Evolutionary conservation across 805 yeast species (phyloP).

Genomic region (Maudiozyma pseudohumilis): DNA sequence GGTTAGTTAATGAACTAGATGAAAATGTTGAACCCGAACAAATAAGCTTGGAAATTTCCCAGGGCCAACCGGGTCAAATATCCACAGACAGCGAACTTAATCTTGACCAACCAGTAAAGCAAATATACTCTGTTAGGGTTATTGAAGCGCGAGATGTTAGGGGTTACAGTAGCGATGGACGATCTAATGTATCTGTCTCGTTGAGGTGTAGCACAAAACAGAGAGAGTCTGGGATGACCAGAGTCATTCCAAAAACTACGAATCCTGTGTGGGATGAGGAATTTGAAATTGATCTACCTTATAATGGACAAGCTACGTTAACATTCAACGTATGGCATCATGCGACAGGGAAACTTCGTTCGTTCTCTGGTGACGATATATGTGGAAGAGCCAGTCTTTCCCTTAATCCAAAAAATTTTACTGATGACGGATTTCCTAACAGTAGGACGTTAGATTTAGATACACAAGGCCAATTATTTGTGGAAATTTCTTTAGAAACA

Average conservation of each 20-base stretch:
- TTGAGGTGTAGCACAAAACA: slow-evolving; percentile 46
- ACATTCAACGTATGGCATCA: slow-evolving; percentile 68
- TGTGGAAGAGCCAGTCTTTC: slow-evolving; percentile 56
- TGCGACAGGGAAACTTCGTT: slow-evolving; percentile 24
- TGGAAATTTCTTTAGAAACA: slow-evolving; percentile 66
- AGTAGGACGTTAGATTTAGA: slow-evolving; percentile 51
- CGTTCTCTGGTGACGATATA: slow-evolving; percentile 44
- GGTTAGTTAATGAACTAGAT: slow-evolving; percentile 44
- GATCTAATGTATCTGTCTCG: slow-evolving; percentile 51
- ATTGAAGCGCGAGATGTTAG: slow-evolving; percentile 53
- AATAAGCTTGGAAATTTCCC: slow-evolving; percentile 28
- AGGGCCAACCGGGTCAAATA: slow-evolving; percentile 23
- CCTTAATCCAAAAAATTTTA: slow-evolving; percentile 52
- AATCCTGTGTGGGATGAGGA: slow-evolving; percentile 86
- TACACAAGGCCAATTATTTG: slow-evolving; percentile 54
- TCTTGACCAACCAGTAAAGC: slow-evolving; percentile 25
- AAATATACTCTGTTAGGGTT: slow-evolving; percentile 54
- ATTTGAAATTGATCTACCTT: slow-evolving; percentile 45
- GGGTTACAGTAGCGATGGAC: slow-evolving; percentile 37
- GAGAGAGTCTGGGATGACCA: slow-evolving; percentile 57
- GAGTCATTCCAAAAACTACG: slow-evolving; percentile 46
- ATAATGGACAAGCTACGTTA: slow-evolving; percentile 36
- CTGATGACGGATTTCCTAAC: slow-evolving; percentile 59
- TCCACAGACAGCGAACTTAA: slow-evolving; percentile 8
- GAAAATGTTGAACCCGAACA: slow-evolving; percentile 48